These are phyloP conservation scores for Candida palmyrensis DNA, from an alignment of 805 yeast genomes.

Conservation along the genomic window DNA sequence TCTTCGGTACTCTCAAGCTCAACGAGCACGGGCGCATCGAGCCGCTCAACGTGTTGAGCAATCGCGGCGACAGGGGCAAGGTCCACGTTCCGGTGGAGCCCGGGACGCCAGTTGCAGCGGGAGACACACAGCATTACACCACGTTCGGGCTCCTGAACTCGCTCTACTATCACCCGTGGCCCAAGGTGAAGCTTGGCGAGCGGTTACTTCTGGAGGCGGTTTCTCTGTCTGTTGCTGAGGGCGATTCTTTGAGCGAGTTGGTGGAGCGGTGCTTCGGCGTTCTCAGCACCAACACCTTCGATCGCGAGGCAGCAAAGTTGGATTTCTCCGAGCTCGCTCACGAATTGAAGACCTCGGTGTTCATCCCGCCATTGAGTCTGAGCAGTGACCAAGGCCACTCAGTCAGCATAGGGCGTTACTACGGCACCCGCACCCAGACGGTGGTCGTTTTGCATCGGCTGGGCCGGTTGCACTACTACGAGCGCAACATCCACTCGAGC, in stretches of 20 bases:
- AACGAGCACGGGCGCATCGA: constrained; percentile 16
- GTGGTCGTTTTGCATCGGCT: constrained; percentile 53
- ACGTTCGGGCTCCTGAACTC: constrained; percentile 68
- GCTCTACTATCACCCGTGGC: constrained; percentile 66
- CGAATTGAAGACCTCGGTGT: constrained; percentile 55
- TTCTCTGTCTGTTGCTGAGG: constrained; percentile 9
- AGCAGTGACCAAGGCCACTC: constrained; percentile 10
- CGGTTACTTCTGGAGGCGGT: constrained; percentile 17
- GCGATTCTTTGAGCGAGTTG: constrained; percentile 33
- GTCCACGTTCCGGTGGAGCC: constrained; percentile 17
- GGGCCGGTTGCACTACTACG: constrained; percentile 55
- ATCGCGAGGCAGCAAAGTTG: constrained; percentile 9
- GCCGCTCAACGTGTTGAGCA: constrained; percentile 45
- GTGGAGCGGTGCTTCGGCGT: constrained; percentile 49
- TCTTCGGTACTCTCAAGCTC: constrained; percentile 46
- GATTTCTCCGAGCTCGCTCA: constrained; percentile 19
- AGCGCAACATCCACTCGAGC: constrained; percentile 51
- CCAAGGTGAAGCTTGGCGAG: constrained; percentile 56
- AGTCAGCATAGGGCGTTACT: constrained; percentile 44
- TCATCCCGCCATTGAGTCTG: constrained; percentile 60
- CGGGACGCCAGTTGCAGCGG: constrained; percentile 9
- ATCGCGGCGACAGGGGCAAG: constrained; percentile 39
- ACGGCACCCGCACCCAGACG: constrained; percentile 89
- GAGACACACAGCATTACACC: constrained; percentile 17
- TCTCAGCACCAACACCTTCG: constrained; percentile 42